phyloP scores from a whole-genome alignment of 257 asterid species.

The Solanum habrochaites region DNA sequence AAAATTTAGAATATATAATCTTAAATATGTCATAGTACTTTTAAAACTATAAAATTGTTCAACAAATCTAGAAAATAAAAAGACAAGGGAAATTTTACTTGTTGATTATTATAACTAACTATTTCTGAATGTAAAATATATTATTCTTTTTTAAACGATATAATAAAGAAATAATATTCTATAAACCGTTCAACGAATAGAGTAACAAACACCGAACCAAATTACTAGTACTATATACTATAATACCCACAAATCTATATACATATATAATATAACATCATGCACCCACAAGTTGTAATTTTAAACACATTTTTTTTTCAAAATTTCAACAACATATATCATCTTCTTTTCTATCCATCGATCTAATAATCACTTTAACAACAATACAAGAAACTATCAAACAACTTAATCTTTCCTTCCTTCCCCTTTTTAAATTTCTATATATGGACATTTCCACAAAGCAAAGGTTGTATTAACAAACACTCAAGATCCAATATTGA shows the following conservation, averaged over 20 bases:
- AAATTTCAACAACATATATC: neutral
- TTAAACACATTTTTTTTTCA: neutral
- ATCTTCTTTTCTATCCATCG: neutral
- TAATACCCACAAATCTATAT: too few relatives aligned
- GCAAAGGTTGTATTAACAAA: conserved; percentile 41
- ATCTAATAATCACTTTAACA: neutral
- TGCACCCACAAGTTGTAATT: neutral
- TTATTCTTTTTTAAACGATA: neutral
- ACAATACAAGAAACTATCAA: neutral
- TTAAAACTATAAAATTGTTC: neutral
- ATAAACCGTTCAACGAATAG: neutral
- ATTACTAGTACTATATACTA: neutral
- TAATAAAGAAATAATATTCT: neutral
- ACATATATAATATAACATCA: neutral
- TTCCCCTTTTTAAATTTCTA: neutral
- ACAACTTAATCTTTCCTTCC: neutral
- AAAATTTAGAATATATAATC: neutral
- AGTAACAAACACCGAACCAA: neutral
- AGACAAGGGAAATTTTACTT: neutral
- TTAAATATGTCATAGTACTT: neutral
- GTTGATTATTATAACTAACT: too few relatives aligned
- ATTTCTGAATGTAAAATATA: neutral
- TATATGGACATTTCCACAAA: conserved; percentile 46
- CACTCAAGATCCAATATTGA: conserved; percentile 49
- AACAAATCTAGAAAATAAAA: neutral